phyloP scores from a whole-genome alignment of 164 flowering plant species.

The Brasenia schreberi region DNA sequence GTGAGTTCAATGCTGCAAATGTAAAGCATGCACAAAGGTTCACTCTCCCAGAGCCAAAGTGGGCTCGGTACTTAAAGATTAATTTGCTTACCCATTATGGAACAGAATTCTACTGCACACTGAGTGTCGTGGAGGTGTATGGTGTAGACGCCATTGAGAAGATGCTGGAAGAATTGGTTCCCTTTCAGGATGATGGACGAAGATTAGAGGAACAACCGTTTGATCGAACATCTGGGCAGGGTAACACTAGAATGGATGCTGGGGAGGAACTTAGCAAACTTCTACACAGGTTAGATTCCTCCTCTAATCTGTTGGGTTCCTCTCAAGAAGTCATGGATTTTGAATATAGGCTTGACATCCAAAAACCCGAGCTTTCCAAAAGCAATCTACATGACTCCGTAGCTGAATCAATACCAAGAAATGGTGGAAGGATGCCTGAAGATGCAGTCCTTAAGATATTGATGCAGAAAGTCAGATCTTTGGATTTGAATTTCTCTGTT shows the following conservation, averaged over 20 bases:
- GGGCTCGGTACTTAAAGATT: constrained; percentile 82
- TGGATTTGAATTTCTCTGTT: constrained; percentile 72
- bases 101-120: constrained; percentile 86
- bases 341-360: background rate
- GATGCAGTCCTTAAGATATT: constrained; percentile 90
- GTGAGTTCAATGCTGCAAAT: constrained; percentile 76
- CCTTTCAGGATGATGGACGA: constrained; percentile 33
- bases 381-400: background rate
- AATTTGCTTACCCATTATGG: constrained; percentile 82
- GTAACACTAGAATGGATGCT: constrained; percentile 16
- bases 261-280: constrained; percentile 16
- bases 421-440: constrained; percentile 72
- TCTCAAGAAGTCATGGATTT: background rate
- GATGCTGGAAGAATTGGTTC: constrained; percentile 89
- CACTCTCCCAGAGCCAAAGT: constrained; percentile 70
- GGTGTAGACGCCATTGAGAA: constrained; percentile 96
- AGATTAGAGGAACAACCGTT: constrained; percentile 20
- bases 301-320: background rate
- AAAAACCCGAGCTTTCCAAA: background rate
- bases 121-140: constrained; percentile 74
- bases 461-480: constrained; percentile 81
- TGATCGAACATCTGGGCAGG: constrained; percentile 18
- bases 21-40: constrained; percentile 76
- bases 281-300: constrained; percentile 19
- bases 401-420: constrained; percentile 12